A percentile compares a stretch with the other conserved stretches of the same genome.
Conservation (phyloP, 495 filamentous ascomycete genomes). For the Aspergillus steynii region DNA sequence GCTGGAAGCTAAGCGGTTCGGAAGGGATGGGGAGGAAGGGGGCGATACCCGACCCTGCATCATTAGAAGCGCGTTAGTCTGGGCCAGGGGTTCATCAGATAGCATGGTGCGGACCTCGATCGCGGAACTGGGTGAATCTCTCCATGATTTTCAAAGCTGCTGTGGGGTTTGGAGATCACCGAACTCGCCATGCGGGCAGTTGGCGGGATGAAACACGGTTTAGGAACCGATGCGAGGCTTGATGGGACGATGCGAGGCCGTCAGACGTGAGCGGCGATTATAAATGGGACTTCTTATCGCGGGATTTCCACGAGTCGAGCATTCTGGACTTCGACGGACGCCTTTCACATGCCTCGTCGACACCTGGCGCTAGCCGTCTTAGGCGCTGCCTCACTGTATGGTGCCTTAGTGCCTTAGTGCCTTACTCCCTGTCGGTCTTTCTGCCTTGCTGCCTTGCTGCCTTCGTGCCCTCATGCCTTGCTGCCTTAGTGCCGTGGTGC, state of each 20-base stretch:
- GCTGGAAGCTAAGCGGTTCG: constrained; percentile 57
- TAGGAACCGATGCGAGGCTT: not conserved
- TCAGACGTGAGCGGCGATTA: too few species aligned
- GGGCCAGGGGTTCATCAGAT: constrained; percentile 5
- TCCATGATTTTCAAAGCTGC: constrained; percentile 62
- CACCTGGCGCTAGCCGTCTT: too few species aligned
- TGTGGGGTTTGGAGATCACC: not conserved
- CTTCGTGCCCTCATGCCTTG: too few species aligned
- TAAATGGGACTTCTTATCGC: too few species aligned
- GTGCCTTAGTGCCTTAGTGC: too few species aligned
- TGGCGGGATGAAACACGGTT: not conserved
- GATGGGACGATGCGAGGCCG: not conserved
- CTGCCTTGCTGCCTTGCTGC: too few species aligned
- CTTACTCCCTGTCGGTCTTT: too few species aligned
- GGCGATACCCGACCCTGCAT: constrained; percentile 87
- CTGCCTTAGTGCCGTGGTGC: too few species aligned
- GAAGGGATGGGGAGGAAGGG: constrained; percentile 84
- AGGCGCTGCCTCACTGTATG: too few species aligned
- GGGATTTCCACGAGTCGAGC: too few species aligned
- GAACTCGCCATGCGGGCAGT: constrained; percentile 1
- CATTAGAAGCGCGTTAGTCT: constrained; percentile 7
- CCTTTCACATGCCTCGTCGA: too few species aligned
- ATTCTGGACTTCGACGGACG: too few species aligned
- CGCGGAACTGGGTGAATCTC: constrained; percentile 94
- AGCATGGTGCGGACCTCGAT: constrained; percentile 65